phyloP scores from a whole-genome alignment of 2,329 filamentous ascomycete species.

The Beauveria rudraprayagi region DNA sequence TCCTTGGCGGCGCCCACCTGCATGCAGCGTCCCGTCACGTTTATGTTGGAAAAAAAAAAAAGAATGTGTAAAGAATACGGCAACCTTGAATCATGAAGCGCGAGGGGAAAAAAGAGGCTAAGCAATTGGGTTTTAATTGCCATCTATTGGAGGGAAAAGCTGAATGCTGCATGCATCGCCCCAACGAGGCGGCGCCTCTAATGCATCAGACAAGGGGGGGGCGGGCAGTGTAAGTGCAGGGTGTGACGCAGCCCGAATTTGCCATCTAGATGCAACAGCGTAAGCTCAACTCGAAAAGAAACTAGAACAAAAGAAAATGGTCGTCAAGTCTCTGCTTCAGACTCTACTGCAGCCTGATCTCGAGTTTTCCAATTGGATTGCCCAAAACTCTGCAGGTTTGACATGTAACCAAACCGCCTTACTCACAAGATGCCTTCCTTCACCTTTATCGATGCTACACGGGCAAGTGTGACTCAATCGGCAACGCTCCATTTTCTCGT shows the following conservation, averaged over 20 bases:
- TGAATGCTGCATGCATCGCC: neutral
- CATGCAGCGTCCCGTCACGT: too few relatives aligned
- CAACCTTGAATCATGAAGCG: neutral
- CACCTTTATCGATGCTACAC: neutral
- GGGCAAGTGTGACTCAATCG: conserved; percentile 1
- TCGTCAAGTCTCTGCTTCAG: too few relatives aligned
- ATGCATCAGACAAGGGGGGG: neutral
- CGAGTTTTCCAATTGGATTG: too few relatives aligned
- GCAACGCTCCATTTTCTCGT: neutral
- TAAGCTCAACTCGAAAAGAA: too few relatives aligned
- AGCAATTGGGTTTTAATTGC: too few relatives aligned
- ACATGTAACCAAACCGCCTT: neutral
- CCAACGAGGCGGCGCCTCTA: neutral
- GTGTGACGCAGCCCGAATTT: neutral
- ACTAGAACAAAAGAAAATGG: neutral
- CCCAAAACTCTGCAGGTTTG: neutral
- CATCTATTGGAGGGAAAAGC: neutral
- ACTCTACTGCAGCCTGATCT: too few relatives aligned
- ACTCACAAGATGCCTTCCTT: neutral
- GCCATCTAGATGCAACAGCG: neutral
- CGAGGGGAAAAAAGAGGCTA: too few relatives aligned
- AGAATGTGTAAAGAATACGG: neutral
- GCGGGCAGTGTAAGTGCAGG: neutral
- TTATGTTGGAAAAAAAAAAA: neutral
- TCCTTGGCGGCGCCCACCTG: too few relatives aligned